Evolutionary conservation across 2,329 filamentous ascomycete species (phyloP).

Genomic region (Penicillium sp.): DNA sequence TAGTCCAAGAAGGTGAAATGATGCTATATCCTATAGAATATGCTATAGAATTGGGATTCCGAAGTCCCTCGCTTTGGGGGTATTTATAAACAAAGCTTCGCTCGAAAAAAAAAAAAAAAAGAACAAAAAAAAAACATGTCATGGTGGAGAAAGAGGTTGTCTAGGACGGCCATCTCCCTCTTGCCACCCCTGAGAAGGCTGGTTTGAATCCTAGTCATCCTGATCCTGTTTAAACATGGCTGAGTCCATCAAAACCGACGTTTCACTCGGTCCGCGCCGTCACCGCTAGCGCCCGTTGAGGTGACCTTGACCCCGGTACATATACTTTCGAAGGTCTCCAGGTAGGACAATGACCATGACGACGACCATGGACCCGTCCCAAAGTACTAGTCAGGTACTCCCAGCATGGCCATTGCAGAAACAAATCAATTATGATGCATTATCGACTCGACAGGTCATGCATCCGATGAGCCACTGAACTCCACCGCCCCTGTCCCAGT

Average conservation of each 20-base stretch:
- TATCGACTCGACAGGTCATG: constrained; percentile 37
- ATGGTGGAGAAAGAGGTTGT: background rate
- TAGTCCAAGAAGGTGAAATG: background rate
- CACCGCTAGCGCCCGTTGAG: constrained; percentile 1
- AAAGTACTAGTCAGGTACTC: background rate
- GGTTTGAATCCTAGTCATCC: background rate
- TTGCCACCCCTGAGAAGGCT: background rate
- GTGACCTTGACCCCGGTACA: background rate
- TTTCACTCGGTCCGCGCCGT: background rate
- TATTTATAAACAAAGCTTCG: background rate
- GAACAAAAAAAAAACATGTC: background rate
- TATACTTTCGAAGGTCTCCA: no score
- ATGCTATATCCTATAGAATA: background rate
- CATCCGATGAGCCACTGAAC: constrained; percentile 28
- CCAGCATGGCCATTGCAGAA: background rate
- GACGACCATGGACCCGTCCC: no score
- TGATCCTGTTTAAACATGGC: background rate
- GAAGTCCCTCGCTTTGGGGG: constrained; percentile 1
- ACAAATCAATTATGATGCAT: background rate
- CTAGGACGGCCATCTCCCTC: background rate
- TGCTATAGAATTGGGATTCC: background rate
- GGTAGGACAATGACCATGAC: no score
- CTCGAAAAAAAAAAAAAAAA: background rate
- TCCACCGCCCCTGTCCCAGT: constrained; percentile 25
- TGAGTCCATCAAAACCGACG: background rate